Evolutionary conservation across 2,329 filamentous ascomycete genomes (phyloP).

Genomic region (Talaromyces sp.): DNA sequence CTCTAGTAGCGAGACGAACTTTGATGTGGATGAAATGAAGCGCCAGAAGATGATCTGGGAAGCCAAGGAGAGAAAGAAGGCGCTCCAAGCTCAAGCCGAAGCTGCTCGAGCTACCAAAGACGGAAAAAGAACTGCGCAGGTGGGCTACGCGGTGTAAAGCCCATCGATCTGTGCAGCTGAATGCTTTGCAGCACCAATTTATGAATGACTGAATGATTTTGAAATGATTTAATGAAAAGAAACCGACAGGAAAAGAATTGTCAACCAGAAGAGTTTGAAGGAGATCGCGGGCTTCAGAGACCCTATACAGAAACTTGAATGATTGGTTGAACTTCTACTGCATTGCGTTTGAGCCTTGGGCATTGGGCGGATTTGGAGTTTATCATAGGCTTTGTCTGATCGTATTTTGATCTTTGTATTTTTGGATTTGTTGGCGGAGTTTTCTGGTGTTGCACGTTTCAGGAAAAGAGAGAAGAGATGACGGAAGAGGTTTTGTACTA

Average conservation of each 20-base stretch:
- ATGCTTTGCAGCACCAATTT: not conserved
- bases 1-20: slow-evolving; percentile 38
- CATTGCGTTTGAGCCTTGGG: slow-evolving; percentile 12
- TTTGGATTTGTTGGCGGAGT: slow-evolving; percentile 7
- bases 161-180: not conserved
- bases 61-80: slow-evolving; percentile 38
- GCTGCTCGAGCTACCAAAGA: not conserved
- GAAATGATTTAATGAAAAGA: slow-evolving; percentile 10
- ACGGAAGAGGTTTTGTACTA: not conserved
- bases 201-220: slow-evolving; percentile 15
- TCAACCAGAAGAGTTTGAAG: not conserved
- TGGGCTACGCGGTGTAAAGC: slow-evolving; percentile 13
- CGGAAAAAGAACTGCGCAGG: slow-evolving; percentile 2
- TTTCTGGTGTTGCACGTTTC: slow-evolving; percentile 5
- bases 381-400: not conserved
- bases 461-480: not conserved
- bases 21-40: slow-evolving; percentile 51
- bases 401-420: slow-evolving; percentile 2
- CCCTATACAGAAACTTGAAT: not conserved
- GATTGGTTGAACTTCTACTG: not conserved
- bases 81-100: not conserved
- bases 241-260: not conserved
- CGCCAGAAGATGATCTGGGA: slow-evolving; percentile 47
- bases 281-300: slow-evolving; percentile 7
- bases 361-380: slow-evolving; percentile 15